Evolutionary conservation across 495 filamentous ascomycete species (phyloP), one percentile per base, ranked within the genome.

Genomic region (Cairneyella variabilis): DNA sequence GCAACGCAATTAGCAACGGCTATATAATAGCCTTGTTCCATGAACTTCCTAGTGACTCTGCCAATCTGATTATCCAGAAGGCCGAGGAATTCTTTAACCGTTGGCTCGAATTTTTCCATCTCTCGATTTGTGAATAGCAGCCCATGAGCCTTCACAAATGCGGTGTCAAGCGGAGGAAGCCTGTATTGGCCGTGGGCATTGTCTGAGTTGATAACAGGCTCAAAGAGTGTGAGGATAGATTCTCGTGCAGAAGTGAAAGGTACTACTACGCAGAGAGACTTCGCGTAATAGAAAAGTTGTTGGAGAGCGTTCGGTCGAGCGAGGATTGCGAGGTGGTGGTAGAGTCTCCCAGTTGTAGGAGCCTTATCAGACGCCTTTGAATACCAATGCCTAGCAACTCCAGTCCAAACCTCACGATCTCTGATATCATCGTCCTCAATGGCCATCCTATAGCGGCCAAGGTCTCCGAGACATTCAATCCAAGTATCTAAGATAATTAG

Each of bases 391-490:
- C 84, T 69, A 5, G 86, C 85, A 0, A 95, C 85, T 0, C 76
- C 76, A 9, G 84, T 85, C 90, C 91, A 96, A 1, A 80, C 69
- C 40, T 95, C 90, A 0, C 86, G 77, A 39, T 92, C 88, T 10
- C 77, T 69, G 17, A 83, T 68, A 48, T 90, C 82, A 28, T 79
- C 75, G 44, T 90, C 84, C 62, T 92, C 86, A 23, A 91, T 83
- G 1, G 87, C 87, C 86, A 92, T 91, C 0, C 73, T 51, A 37
- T 76, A 76, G 3, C 73, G 67, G 0, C 80, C 85, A 2, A 93
- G 66, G 64, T 93, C 89, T 0, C 90, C 90, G 0, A 96, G 72
- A 59, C 89, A 95, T 57, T 96, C 91, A 21, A 95, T 87, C 91
- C 91, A 96, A 0, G 86, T 95, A 41, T 91, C 87, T n/a, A n/a